Conservation (phyloP, 345 rosid genomes). For the Sonneratia caseolaris region DNA sequence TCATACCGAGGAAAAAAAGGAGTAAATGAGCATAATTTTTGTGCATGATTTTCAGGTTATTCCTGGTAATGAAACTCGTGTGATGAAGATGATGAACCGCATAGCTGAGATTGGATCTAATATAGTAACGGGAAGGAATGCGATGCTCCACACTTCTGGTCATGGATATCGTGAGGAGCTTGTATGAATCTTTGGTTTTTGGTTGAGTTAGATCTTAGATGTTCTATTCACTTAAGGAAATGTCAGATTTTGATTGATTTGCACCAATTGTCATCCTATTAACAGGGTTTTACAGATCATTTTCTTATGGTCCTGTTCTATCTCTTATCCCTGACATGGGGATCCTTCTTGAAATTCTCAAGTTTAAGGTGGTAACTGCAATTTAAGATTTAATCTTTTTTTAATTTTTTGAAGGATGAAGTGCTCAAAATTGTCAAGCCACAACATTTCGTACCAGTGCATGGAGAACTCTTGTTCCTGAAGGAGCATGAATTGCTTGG, state of each 20-base stretch:
- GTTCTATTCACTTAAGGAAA: background rate
- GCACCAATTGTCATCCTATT: background rate
- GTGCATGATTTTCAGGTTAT: conserved; percentile 51
- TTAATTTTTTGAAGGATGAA: conserved; percentile 62
- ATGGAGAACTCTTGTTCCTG: conserved; percentile 94
- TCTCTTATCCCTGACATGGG: background rate
- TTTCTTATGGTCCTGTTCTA: background rate
- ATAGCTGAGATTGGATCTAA: conserved; percentile 85
- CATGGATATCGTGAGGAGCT: conserved; percentile 97
- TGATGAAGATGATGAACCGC: conserved; percentile 96
- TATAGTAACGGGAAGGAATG: conserved; percentile 81
- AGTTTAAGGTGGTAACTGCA: background rate
- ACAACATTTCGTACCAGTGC: conserved; percentile 93
- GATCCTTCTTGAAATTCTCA: background rate
- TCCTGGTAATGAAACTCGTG: conserved; percentile 96
- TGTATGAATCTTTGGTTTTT: conserved; percentile 26
- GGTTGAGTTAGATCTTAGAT: background rate
- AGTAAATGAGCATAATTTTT: background rate
- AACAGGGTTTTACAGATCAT: background rate
- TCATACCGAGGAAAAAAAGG: no score
- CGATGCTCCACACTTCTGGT: conserved; percentile 88
- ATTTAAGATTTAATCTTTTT: background rate
- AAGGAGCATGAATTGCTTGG: conserved; percentile 97
- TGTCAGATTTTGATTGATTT: background rate
- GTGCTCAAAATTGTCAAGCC: conserved; percentile 93